A percentile compares a stretch with the other conserved stretches of the same genome.
Conservation (phyloP, 1,284 basidiomycete species). For the Sphaerobolus stellatus region DNA sequence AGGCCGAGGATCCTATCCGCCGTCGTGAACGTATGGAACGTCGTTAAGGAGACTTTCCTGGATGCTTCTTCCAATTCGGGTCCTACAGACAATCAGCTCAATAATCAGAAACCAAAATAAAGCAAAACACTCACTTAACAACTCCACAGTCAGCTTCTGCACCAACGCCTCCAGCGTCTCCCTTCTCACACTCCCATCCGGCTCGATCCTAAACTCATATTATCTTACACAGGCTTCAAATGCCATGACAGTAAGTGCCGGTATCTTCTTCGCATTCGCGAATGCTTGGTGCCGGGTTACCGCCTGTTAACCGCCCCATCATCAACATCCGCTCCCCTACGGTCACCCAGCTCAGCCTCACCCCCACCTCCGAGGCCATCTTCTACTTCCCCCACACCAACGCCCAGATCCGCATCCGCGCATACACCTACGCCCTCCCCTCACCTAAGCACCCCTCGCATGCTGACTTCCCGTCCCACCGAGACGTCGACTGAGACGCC, state of each 20-base stretch:
- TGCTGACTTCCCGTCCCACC: conserved; percentile 28
- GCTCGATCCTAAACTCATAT: conserved; percentile 58
- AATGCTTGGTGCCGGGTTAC: too few species aligned
- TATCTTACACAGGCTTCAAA: conserved; percentile 58
- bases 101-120: too few species aligned
- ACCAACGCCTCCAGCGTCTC: conserved; percentile 69
- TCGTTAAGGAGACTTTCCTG: too few species aligned
- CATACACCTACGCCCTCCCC: conserved; percentile 48
- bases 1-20: conserved; percentile 66
- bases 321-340: conserved; percentile 62
- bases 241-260: conserved; percentile 65
- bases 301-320: too few species aligned
- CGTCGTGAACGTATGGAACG: conserved; percentile 73
- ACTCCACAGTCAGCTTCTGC: too few species aligned
- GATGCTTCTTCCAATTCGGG: too few species aligned
- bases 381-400: conserved; percentile 59
- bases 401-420: conserved; percentile 61
- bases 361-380: conserved; percentile 48
- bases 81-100: too few species aligned
- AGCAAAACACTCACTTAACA: too few species aligned
- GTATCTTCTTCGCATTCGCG: too few species aligned
- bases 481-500: conserved; percentile 60
- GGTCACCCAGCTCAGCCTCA: conserved; percentile 44
- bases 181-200: conserved; percentile 57
- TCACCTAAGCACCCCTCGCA: conserved; percentile 26